Base-by-base conservation (phyloP, 2,329 filamentous ascomycete species). In the Emmonsia crescens region DNA sequence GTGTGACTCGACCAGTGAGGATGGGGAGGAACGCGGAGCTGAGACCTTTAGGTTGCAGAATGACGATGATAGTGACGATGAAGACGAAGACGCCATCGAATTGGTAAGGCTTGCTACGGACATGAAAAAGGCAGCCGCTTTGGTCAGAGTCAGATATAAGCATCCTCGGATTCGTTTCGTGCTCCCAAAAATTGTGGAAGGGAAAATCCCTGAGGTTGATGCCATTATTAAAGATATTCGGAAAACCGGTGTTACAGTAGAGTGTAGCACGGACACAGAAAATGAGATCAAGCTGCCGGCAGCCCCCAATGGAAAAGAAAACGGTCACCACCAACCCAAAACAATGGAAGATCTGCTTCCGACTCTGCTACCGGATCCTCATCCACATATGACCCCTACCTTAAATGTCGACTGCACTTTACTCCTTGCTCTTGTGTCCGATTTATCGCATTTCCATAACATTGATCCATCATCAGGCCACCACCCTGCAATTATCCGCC, bases 361-460 rank as follows among this genome's bases (percentile, higher is more conserved):
- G 16, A 67, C 66, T 51, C 71, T 78, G n/a, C 68, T 78, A 27
- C 76, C 77, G 24, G 70, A 75, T 54, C 71, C 72, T 16, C 74
- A 74, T 68, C 73, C 75, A 56, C 69, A 71, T 27, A 72, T 78
- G 65, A 79, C 77, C n/a, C 51, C 72, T 10, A 74, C 72, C 12
- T 64, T 81, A 51, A 79, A 80, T 65, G 73, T 79, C 56, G 79
- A 82, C 64, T 79, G 77, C 66, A 90, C 88, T 1, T 83, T 90
- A 55, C 79, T 92, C 5, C 80, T 92, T 5, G 88, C 87, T 4
- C 76, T 91, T 2, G 82, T 87, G 1, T 90, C 88, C 0, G 89
- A 92, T 67, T 84, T 91, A 31, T 88, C 86, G 1, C 87, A 91
- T 69, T 74, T 75, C 40, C 69, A 72, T 61, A 66, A 68, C 44